A percentile compares a stretch with the other conserved stretches of the same genome.
Conservation (phyloP, 176 grass and related monocot genomes). For the Dendrocalamus sinicus region DNA sequence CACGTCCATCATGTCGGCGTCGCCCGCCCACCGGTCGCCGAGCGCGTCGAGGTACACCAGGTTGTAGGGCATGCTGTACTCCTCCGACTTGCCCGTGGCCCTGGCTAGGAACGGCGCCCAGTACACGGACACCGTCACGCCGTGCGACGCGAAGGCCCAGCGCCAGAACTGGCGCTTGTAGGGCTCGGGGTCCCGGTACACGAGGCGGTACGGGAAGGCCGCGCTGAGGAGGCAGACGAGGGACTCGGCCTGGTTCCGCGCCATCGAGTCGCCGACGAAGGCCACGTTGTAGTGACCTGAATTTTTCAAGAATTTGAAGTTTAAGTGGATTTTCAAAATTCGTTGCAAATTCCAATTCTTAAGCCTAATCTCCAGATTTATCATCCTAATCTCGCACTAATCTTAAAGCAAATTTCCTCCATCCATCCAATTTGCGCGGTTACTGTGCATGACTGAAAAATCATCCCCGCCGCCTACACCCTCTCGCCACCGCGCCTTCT, state of each 20-base stretch:
- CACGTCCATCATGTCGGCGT: slow-evolving; percentile 53
- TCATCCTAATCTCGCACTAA: no score
- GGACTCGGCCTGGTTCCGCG: slow-evolving; percentile 54
- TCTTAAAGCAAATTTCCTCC: no score
- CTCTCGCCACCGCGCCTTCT: no score
- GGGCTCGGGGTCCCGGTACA: slow-evolving; percentile 36
- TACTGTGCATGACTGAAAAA: no score
- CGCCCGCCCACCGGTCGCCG: slow-evolving; percentile 39
- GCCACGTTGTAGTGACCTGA: no score
- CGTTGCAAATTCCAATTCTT: no score
- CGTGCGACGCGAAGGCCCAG: slow-evolving; percentile 38
- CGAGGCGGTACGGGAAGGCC: slow-evolving; percentile 33
- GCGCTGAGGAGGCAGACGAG: slow-evolving; percentile 45
- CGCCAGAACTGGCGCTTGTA: slow-evolving; percentile 43
- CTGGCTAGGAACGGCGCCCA: slow-evolving; percentile 56
- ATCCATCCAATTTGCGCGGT: no score
- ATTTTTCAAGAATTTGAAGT: no score
- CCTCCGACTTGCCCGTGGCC: slow-evolving; percentile 29
- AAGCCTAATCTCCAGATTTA: no score
- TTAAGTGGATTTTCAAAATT: no score
- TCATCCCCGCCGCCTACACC: no score
- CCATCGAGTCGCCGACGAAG: slow-evolving; percentile 56
- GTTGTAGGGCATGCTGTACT: slow-evolving; percentile 15
- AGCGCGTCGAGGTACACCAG: slow-evolving; percentile 37
- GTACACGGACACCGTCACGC: slow-evolving; percentile 51